Conservation (phyloP, 2,329 filamentous ascomycete genomes). For the Harringtonia lauricola region DNA sequence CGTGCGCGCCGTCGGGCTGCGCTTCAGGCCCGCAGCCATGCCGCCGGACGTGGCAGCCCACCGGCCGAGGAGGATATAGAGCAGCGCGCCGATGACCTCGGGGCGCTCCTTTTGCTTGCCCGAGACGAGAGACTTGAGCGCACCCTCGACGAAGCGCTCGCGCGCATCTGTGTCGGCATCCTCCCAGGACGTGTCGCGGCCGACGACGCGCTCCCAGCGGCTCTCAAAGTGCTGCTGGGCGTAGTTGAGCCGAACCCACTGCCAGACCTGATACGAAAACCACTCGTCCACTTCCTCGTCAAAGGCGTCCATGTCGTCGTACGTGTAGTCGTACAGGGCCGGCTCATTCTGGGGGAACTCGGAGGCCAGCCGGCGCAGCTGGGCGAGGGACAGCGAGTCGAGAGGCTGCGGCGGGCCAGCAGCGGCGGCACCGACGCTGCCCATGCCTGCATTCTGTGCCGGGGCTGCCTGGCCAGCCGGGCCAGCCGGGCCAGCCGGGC, state of each 20-base stretch:
- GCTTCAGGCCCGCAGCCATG: conserved; percentile 18
- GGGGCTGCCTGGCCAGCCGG: neutral
- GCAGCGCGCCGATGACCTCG: conserved; percentile 43
- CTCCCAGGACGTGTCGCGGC: conserved; percentile 41
- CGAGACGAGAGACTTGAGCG: conserved; percentile 33
- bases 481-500: neutral
- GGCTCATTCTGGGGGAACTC: conserved; percentile 62
- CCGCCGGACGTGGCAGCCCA: conserved; percentile 58
- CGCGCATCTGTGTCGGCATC: conserved; percentile 46
- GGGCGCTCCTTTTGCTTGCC: conserved; percentile 26
- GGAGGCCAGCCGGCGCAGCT: conserved; percentile 61
- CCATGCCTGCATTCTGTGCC: neutral
- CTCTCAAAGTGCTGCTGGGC: conserved; percentile 68
- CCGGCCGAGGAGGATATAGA: conserved; percentile 55
- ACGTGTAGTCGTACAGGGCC: conserved; percentile 75
- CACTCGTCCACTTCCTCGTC: conserved; percentile 92
- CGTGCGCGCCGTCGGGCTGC: conserved; percentile 29
- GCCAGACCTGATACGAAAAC: conserved; percentile 86
- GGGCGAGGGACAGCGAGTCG: conserved; percentile 66
- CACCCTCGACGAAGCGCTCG: conserved; percentile 43
- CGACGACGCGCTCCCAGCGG: conserved; percentile 50
- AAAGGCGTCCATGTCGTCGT: conserved; percentile 61
- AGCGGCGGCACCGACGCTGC: neutral
- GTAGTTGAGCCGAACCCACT: conserved; percentile 67
- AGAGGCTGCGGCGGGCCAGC: conserved; percentile 24